These are phyloP conservation scores for Gyrodon lividus DNA, from an alignment of 768 basidiomycete genomes.

Conservation along the genomic window DNA sequence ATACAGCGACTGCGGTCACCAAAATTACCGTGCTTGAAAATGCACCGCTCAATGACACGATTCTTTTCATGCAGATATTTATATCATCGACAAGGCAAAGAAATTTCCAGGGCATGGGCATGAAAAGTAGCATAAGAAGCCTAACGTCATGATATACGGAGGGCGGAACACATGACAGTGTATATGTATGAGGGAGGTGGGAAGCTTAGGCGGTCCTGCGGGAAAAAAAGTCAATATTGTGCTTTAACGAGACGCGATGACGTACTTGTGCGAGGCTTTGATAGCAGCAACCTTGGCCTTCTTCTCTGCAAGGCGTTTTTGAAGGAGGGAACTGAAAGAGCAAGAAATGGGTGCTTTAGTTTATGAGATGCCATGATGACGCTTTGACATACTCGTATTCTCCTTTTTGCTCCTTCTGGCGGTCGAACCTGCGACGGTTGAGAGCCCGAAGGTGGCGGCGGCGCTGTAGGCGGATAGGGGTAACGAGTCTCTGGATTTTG, in stretches of 20 bases:
- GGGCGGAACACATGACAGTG: constrained; percentile 16
- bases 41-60: too few relatives aligned
- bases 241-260: neutral
- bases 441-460: constrained; percentile 89
- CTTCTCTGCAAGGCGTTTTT: constrained; percentile 91
- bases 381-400: constrained; percentile 76
- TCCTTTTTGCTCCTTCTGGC: constrained; percentile 91
- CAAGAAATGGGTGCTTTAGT: neutral
- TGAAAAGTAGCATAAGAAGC: constrained; percentile 20
- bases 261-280: constrained; percentile 80
- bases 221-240: neutral
- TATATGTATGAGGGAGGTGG: neutral
- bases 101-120: constrained; percentile 6
- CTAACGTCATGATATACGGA: constrained; percentile 24
- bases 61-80: neutral
- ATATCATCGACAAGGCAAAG: too few relatives aligned
- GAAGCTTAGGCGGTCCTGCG: constrained; percentile 22
- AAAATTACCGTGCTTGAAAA: too few relatives aligned
- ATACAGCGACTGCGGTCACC: too few relatives aligned
- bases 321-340: constrained; percentile 55
- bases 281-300: constrained; percentile 87
- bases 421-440: constrained; percentile 83
- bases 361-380: neutral
- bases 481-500: constrained; percentile 96
- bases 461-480: constrained; percentile 93